Percentiles rank a stretch among this genome's conserved stretches.
Evolutionary conservation across 176 grass and related monocot genomes (phyloP).

Genomic region (Triticum urartu): DNA sequence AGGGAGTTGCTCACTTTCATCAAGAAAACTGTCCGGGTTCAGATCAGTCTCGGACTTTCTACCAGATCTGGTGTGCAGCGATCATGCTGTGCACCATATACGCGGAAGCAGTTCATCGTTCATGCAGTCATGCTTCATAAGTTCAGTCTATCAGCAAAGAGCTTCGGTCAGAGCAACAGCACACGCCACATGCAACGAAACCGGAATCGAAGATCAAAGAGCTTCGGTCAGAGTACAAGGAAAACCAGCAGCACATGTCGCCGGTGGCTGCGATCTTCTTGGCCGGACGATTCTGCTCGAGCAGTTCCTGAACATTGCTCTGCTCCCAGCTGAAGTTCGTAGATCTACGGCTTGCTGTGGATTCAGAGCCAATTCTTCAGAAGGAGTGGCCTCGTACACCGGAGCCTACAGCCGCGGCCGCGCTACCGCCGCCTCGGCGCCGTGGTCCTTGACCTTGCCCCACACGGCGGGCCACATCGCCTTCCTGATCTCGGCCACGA

Average conservation of each 20-base stretch:
- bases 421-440: neutral
- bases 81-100: too few species aligned
- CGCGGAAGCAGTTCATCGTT: neutral
- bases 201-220: neutral
- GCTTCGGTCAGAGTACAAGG: too few species aligned
- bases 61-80: too few species aligned
- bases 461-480: slow-evolving; percentile 28
- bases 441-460: slow-evolving; percentile 12
- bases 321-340: neutral
- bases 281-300: neutral
- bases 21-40: too few species aligned
- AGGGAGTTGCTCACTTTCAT: too few species aligned
- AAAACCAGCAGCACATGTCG: too few species aligned
- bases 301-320: neutral
- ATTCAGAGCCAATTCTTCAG: neutral
- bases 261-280: neutral
- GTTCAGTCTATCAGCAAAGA: neutral
- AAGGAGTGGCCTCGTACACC: neutral
- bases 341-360: neutral
- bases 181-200: neutral
- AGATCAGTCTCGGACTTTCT: too few species aligned
- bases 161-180: neutral
- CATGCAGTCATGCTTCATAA: neutral
- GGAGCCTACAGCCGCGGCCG: neutral
- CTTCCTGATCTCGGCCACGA: slow-evolving; percentile 37